Evolutionary conservation across 306 rosid species (phyloP).

Genomic region (Oxytropis ochrocephala): DNA sequence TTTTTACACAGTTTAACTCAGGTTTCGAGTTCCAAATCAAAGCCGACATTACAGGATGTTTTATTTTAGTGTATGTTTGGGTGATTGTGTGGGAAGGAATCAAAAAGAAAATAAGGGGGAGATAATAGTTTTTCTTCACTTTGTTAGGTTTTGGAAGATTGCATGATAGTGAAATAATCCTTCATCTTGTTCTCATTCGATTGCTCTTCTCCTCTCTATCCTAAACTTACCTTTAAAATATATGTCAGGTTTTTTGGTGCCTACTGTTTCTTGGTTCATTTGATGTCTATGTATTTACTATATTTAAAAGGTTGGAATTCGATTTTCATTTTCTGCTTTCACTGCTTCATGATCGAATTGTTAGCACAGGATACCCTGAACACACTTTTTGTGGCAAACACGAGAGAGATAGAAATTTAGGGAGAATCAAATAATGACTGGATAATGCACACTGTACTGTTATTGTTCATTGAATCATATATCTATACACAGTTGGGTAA

Average conservation of each 20-base stretch:
- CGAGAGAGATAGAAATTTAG: no score
- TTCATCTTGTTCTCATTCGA: background rate
- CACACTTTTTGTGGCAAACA: no score
- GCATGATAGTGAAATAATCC: background rate
- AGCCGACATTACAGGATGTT: background rate
- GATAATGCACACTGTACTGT: no score
- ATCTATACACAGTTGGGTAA: no score
- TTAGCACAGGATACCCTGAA: no score
- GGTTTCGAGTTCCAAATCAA: background rate
- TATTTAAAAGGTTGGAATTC: background rate
- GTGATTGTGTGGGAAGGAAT: background rate
- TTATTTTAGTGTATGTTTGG: background rate
- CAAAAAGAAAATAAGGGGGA: background rate
- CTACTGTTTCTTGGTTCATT: background rate
- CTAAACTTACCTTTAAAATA: background rate
- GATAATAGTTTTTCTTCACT: background rate
- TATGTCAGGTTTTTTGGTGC: background rate
- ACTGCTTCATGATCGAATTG: background rate
- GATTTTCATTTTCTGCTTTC: background rate
- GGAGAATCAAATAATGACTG: no score
- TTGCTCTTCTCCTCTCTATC: background rate
- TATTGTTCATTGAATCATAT: no score
- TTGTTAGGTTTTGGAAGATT: background rate
- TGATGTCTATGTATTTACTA: background rate
- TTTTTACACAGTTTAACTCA: background rate